Conservation (phyloP, 2,329 filamentous ascomycete species). For the Aspergillus sp. region DNA sequence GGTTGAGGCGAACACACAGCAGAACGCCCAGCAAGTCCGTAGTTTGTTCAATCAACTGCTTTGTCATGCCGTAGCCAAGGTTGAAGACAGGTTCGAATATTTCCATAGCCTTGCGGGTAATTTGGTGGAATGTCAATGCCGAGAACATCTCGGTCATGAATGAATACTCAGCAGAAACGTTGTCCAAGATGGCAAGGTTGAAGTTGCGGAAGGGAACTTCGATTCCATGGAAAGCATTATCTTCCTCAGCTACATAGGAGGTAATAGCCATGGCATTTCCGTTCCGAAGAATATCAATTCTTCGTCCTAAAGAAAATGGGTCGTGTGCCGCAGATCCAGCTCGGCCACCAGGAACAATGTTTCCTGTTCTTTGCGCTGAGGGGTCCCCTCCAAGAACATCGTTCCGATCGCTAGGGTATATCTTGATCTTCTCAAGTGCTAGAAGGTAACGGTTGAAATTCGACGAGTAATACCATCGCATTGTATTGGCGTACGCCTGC, state of each 20-base stretch:
- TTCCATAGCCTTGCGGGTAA: slow-evolving; percentile 76
- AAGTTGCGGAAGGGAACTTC: slow-evolving; percentile 91
- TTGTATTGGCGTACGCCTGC: slow-evolving; percentile 93
- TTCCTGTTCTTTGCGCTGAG: slow-evolving; percentile 51
- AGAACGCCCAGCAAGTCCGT: slow-evolving; percentile 81
- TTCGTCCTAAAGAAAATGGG: slow-evolving; percentile 79
- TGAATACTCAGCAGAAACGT: slow-evolving; percentile 88
- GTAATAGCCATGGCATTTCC: slow-evolving; percentile 69
- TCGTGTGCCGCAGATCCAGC: slow-evolving; percentile 54
- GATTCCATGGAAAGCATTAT: slow-evolving; percentile 75
- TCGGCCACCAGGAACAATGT: slow-evolving; percentile 35
- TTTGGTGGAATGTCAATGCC: slow-evolving; percentile 65
- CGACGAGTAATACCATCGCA: slow-evolving; percentile 95
- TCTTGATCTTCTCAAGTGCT: slow-evolving; percentile 73
- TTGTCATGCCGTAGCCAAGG: slow-evolving; percentile 72
- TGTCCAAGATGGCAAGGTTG: slow-evolving; percentile 89
- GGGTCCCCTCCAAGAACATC: slow-evolving; percentile 79
- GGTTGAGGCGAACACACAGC: slow-evolving; percentile 87
- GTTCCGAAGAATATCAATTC: slow-evolving; percentile 72
- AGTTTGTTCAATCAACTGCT: slow-evolving; percentile 65
- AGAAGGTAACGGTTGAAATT: slow-evolving; percentile 85
- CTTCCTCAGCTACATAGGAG: slow-evolving; percentile 86
- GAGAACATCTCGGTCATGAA: slow-evolving; percentile 89
- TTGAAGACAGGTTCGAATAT: slow-evolving; percentile 86
- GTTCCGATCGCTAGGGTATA: slow-evolving; percentile 75